A percentile compares a stretch with the other conserved stretches of the same genome.
phyloP scores from a whole-genome alignment of 2,329 filamentous ascomycete genomes.

The Pseudogymnoascus sp. region DNA sequence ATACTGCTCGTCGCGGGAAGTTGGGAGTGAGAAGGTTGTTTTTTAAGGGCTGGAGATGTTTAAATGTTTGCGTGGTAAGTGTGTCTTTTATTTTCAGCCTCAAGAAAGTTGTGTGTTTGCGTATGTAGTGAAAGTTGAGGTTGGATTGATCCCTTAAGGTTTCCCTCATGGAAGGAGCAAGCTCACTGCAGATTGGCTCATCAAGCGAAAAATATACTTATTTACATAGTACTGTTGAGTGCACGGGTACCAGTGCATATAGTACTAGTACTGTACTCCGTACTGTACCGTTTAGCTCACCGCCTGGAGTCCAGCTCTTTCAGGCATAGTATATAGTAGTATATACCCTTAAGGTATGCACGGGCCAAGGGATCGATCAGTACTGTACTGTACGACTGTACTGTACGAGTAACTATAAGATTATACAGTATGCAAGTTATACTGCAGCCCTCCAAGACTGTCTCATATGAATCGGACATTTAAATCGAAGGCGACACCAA shows the following conservation, averaged over 20 bases:
- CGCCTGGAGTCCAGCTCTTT: neutral
- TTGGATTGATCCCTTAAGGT: conserved; percentile 9
- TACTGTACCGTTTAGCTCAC: neutral
- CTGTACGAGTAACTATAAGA: no score
- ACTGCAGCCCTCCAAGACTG: neutral
- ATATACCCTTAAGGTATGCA: neutral
- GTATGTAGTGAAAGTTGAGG: conserved; percentile 3
- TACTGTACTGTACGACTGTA: neutral
- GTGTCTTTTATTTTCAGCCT: neutral
- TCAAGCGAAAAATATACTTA: neutral
- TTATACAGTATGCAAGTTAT: neutral
- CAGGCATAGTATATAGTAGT: neutral
- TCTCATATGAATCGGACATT: neutral
- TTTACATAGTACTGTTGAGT: no score
- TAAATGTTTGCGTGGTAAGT: conserved; percentile 5
- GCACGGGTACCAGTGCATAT: neutral
- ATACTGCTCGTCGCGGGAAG: neutral
- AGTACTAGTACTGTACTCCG: no score
- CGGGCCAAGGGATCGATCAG: neutral
- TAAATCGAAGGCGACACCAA: neutral
- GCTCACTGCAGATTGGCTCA: neutral
- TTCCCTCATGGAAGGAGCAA: neutral
- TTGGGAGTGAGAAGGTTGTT: neutral
- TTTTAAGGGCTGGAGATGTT: neutral
- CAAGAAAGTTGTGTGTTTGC: conserved; percentile 7